Evolutionary conservation across 345 rosid species (phyloP).

Genomic region (Pistacia atlantica): DNA sequence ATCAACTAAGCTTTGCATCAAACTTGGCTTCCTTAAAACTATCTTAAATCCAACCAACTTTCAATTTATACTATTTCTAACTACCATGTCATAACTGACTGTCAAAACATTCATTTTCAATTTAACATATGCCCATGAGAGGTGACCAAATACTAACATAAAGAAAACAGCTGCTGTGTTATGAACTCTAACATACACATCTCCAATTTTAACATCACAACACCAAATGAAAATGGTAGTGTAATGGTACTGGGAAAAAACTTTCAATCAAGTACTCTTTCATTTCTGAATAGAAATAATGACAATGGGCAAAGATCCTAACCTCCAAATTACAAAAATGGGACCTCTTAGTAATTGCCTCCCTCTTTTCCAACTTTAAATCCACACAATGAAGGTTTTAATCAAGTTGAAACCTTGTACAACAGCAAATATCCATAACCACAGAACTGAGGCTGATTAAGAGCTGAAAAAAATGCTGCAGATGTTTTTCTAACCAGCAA

Average conservation of each 20-base stretch:
- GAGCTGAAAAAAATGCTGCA: background rate
- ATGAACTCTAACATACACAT: too few species aligned
- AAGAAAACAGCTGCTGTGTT: too few species aligned
- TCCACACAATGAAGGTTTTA: background rate
- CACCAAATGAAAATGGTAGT: too few species aligned
- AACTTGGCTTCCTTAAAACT: too few species aligned
- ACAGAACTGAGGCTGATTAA: conserved; percentile 6
- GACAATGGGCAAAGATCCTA: conserved; percentile 14
- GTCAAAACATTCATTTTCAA: too few species aligned
- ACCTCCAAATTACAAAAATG: conserved; percentile 14
- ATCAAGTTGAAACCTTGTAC: conserved; percentile 13
- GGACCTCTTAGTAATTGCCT: background rate
- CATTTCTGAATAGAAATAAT: background rate
- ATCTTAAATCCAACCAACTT: too few species aligned
- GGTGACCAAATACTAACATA: too few species aligned
- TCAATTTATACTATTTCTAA: too few species aligned
- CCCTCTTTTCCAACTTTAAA: conserved; percentile 2
- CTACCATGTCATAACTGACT: too few species aligned
- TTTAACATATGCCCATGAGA: too few species aligned
- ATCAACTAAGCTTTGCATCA: too few species aligned
- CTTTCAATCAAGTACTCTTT: background rate
- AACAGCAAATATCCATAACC: conserved; percentile 1
- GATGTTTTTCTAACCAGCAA: background rate
- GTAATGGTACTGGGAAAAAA: background rate
- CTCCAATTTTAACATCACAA: too few species aligned